phyloP scores from a whole-genome alignment of 768 basidiomycete genomes.

The Boletus huronensis region DNA sequence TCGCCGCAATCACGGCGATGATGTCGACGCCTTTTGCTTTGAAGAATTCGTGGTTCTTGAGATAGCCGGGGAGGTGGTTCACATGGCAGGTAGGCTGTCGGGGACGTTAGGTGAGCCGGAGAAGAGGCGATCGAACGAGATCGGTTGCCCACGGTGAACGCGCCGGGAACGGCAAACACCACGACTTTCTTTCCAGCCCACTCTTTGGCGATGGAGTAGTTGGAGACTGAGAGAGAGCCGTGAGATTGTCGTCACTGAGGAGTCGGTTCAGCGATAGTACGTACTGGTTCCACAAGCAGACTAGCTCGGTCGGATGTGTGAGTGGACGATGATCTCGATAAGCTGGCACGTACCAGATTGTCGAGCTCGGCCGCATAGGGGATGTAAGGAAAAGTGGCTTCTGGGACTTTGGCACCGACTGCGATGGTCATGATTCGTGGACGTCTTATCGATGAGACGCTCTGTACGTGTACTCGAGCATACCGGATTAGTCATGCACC shows the following conservation, averaged over 20 bases:
- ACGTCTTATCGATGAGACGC: too few relatives aligned
- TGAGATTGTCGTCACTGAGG: not conserved
- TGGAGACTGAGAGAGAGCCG: constrained; percentile 38
- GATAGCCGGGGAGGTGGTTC: constrained; percentile 45
- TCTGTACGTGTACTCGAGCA: too few relatives aligned
- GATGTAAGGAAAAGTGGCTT: constrained; percentile 47
- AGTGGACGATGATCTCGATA: constrained; percentile 2
- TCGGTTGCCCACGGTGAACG: constrained; percentile 60
- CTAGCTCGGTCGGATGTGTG: constrained; percentile 30
- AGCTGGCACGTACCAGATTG: constrained; percentile 43
- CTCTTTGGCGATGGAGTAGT: constrained; percentile 48
- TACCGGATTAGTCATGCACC: constrained; percentile 1
- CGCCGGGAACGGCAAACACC: constrained; percentile 73
- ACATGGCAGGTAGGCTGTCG: constrained; percentile 40
- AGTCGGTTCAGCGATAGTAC: constrained; percentile 25
- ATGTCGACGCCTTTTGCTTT: constrained; percentile 51
- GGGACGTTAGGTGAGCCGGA: not conserved
- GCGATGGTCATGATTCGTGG: constrained; percentile 33
- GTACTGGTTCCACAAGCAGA: constrained; percentile 62
- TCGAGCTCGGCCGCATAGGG: constrained; percentile 63
- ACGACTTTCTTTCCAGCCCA: constrained; percentile 86
- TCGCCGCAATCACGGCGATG: constrained; percentile 54
- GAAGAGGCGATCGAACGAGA: not conserved
- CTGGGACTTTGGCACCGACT: constrained; percentile 52
- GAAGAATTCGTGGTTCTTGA: constrained; percentile 45